phyloP scores from a whole-genome alignment of 257 asterid species.

The Misopates orontium region DNA sequence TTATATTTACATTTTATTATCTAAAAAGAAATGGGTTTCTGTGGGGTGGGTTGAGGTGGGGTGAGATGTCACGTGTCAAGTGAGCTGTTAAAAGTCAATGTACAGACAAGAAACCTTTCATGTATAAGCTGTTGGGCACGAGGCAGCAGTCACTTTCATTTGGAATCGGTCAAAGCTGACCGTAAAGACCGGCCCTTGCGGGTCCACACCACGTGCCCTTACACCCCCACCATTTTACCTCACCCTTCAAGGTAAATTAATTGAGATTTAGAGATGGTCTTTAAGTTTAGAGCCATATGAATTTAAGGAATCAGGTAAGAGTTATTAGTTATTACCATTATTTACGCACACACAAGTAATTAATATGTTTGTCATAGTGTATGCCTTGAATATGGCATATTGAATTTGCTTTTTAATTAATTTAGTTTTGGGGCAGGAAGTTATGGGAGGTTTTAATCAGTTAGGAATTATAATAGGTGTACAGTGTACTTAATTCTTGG shows the following conservation, averaged over 20 bases:
- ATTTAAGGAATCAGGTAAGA: not conserved
- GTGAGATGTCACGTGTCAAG: conserved; percentile 26
- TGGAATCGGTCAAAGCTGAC: conserved; percentile 45
- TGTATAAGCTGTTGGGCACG: conserved; percentile 35
- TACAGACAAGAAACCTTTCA: conserved; percentile 14
- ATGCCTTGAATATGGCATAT: no score
- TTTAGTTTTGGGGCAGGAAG: no score
- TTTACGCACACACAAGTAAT: no score
- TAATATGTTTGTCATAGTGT: no score
- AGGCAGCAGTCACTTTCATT: conserved; percentile 32
- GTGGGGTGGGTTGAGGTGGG: conserved; percentile 9
- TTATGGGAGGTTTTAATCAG: no score
- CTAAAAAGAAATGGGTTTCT: no score
- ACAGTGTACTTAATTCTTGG: no score
- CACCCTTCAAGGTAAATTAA: not conserved
- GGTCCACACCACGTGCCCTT: conserved; percentile 41
- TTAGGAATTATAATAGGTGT: no score
- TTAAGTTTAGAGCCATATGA: no score
- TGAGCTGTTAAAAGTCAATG: conserved; percentile 35
- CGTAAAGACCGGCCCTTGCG: conserved; percentile 22
- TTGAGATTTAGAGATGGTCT: not conserved
- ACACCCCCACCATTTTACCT: conserved; percentile 13
- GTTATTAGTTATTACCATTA: no score
- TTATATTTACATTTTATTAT: no score
- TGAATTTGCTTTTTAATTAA: no score